Base-by-base conservation (phyloP, 2,329 filamentous ascomycete species). In the Epichloe hybrida region DNA sequence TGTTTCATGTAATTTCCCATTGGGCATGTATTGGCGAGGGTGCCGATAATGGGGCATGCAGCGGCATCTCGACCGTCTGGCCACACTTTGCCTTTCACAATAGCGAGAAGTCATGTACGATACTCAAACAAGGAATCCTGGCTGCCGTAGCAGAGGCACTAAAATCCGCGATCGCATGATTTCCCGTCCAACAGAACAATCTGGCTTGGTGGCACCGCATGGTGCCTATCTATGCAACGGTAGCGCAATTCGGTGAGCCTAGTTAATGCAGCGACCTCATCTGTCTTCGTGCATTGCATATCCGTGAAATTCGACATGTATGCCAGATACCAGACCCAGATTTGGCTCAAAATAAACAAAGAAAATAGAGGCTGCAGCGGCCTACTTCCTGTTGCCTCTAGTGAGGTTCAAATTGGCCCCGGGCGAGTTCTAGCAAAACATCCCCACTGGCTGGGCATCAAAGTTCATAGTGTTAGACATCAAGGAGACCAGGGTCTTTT, bases 371-470 rank as follows among this genome's bases (percentile, higher is more conserved):
- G 27, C 27, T 31, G 27, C 27, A 31, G 9, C 8, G 9, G 27
- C 27, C 27, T 31, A 31, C 3, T 9, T 31, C 11, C 27, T 31
- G 27, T 31, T 31, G 27, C 4, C 27, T 11, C 7, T 31, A 31
- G 8, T 31, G 27, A 31, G 27, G 27, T 4, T 31, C 8, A 31
- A 31, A 31, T 31, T 31, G 27, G 27, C 3, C 27, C 27, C 23
- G 36, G 8, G 35, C 15, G 21, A 37, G 38, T 47, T n/a, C 21
- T 39, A 11, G 37, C 37, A 41, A 5, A n/a, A 3, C 12, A 17
- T 27, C 15, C 21, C 39, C 50, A 43, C 46, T 23, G 50, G 31
- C 50, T 51, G 50, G 50, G 50, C 50, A 51, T 40, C 50, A 34
- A 21, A 21, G 23, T 23, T 23, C 23, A 23, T 23, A 23, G n/a